A percentile compares a stretch with the other conserved stretches of the same genome.
These are phyloP conservation scores for Urochloa ruziziensis DNA, from an alignment of 176 grass and related monocot species.

Conservation along the genomic window DNA sequence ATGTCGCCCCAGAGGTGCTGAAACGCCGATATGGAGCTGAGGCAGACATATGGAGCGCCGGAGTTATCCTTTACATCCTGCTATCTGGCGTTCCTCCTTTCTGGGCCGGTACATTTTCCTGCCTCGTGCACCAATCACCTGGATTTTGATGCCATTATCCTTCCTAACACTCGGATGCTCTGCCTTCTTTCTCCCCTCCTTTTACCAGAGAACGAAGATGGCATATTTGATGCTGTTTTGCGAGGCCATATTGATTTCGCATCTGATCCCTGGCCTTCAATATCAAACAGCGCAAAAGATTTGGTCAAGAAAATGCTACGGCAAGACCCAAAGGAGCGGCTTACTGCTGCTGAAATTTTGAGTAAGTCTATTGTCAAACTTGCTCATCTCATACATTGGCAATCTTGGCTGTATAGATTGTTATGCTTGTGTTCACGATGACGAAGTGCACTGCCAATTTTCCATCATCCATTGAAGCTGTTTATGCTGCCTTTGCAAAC, in stretches of 20 bases:
- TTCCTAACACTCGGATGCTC: background rate
- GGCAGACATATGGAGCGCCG: constrained; percentile 91
- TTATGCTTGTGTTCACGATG: constrained; percentile 12
- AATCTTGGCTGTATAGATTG: background rate
- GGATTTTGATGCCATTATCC: background rate
- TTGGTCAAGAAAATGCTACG: constrained; percentile 85
- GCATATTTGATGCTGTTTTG: constrained; percentile 84
- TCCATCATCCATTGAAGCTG: background rate
- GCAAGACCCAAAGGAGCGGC: constrained; percentile 75
- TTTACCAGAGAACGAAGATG: constrained; percentile 79
- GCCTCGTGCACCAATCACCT: background rate
- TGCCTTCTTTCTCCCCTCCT: background rate
- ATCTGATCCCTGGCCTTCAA: constrained; percentile 88
- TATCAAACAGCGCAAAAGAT: constrained; percentile 68
- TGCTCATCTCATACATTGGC: background rate
- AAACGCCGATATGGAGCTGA: constrained; percentile 73
- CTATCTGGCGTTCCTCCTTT: constrained; percentile 94
- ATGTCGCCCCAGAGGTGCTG: constrained; percentile 85
- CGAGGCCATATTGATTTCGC: constrained; percentile 75
- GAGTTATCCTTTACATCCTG: constrained; percentile 95
- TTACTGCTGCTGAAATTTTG: constrained; percentile 87
- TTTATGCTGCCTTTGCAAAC: background rate
- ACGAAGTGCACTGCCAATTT: background rate
- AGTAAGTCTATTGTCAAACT: constrained; percentile 35
- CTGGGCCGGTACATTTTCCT: constrained; percentile 60